A percentile compares a stretch with the other conserved stretches of the same genome.
These are phyloP conservation scores for Coemansia sp. DNA, from an alignment of 192 early-diverging fungal genomes.

Conservation along the genomic window DNA sequence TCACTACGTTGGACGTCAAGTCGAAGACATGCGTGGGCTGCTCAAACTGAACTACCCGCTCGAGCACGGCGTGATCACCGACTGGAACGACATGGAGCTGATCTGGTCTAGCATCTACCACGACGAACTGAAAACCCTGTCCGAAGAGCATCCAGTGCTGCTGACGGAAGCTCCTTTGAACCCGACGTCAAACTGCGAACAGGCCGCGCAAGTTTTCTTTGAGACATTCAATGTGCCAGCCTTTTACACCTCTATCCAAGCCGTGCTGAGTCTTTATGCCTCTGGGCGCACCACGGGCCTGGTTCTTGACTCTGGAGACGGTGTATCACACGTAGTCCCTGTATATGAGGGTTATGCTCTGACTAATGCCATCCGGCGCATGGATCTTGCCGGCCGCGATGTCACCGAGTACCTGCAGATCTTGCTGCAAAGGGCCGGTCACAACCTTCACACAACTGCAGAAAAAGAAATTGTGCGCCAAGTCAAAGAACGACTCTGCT, in stretches of 20 bases:
- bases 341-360: slow-evolving; percentile 97
- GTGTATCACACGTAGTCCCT: slow-evolving; percentile 93
- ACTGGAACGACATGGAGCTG: slow-evolving; percentile 99
- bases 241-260: slow-evolving; percentile 95
- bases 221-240: slow-evolving; percentile 99
- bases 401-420: slow-evolving; percentile 91
- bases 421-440: slow-evolving; percentile 88
- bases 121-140: slow-evolving; percentile 93
- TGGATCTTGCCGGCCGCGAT: slow-evolving; percentile 95
- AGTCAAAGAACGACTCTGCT: slow-evolving; percentile 97
- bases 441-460: slow-evolving; percentile 86
- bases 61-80: slow-evolving; percentile 94
- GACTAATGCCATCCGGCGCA: slow-evolving; percentile 88
- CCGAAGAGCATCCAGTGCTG: slow-evolving; percentile 98
- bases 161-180: slow-evolving; percentile 98
- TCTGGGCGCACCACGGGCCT: slow-evolving; percentile 97
- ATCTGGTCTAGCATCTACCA: slow-evolving; percentile 98
- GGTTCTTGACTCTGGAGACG: slow-evolving; percentile 95
- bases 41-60: slow-evolving; percentile 94
- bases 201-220: slow-evolving; percentile 95
- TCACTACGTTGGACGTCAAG: slow-evolving; percentile 92
- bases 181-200: slow-evolving; percentile 88
- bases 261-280: slow-evolving; percentile 95
- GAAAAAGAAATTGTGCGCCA: slow-evolving; percentile 95
- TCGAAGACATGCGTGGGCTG: slow-evolving; percentile 95